These are phyloP conservation scores for Blastobotrys muscicola DNA, from an alignment of 805 yeast genomes.

Conservation along the genomic window DNA sequence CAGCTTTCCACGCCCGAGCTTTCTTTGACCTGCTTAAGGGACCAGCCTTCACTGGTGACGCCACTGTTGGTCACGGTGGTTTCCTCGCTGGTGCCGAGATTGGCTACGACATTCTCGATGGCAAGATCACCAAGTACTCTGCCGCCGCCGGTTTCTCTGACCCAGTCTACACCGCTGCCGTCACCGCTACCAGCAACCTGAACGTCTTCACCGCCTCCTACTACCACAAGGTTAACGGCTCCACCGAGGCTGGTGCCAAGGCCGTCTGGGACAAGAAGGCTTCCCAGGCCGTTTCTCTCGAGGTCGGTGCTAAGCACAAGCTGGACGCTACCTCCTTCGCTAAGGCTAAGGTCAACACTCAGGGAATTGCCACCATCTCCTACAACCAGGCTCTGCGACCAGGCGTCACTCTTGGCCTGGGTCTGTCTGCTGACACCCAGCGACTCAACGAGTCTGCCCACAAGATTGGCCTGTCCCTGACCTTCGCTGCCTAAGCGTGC, in stretches of 20 bases:
- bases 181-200: conserved; percentile 77
- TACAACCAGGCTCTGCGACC: conserved; percentile 93
- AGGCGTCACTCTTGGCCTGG: conserved; percentile 94
- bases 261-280: conserved; percentile 86
- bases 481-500: conserved; percentile 45
- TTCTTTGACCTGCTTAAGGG: conserved; percentile 93
- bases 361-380: conserved; percentile 87
- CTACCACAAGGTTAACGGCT: conserved; percentile 89
- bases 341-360: conserved; percentile 94
- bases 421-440: conserved; percentile 93
- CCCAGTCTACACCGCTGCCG: conserved; percentile 76
- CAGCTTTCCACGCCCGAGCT: conserved; percentile 87
- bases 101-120: conserved; percentile 90
- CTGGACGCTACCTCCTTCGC: conserved; percentile 83
- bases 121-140: conserved; percentile 88
- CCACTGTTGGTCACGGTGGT: conserved; percentile 91
- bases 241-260: conserved; percentile 95
- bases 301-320: conserved; percentile 90
- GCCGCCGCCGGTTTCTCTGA: conserved; percentile 90
- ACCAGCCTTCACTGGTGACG: conserved; percentile 90
- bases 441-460: conserved; percentile 94
- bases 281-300: conserved; percentile 75
- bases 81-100: conserved; percentile 95
- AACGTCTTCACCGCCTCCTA: conserved; percentile 88
- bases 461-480: conserved; percentile 91